These are phyloP conservation scores for Chaetomiaceae sp. DNA, from an alignment of 2,329 filamentous ascomycete species.

Conservation along the genomic window DNA sequence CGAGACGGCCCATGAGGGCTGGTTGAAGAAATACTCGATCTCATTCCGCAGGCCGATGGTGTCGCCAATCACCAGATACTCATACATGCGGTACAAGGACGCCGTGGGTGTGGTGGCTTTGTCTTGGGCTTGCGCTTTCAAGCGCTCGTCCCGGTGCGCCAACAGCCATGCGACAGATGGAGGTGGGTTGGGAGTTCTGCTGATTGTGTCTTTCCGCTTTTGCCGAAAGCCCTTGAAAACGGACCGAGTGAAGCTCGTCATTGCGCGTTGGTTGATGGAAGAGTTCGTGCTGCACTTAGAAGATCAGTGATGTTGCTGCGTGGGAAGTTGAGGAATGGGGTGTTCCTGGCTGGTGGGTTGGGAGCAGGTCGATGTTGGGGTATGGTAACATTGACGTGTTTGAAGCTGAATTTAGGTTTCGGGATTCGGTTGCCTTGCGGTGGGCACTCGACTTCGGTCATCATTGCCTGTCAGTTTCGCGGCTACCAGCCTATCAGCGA, in stretches of 20 bases:
- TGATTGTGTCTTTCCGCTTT: background rate
- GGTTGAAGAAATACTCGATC: constrained; percentile 15
- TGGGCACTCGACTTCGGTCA: too few relatives aligned
- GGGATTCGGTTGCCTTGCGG: too few relatives aligned
- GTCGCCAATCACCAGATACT: constrained; percentile 8
- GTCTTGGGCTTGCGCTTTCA: background rate
- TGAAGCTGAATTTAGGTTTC: too few relatives aligned
- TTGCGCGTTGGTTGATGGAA: too few relatives aligned
- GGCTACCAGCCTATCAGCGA: too few relatives aligned
- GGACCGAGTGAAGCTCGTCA: background rate
- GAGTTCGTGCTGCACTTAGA: too few relatives aligned
- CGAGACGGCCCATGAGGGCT: constrained; percentile 13
- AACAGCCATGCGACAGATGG: constrained; percentile 7
- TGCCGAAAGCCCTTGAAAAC: background rate
- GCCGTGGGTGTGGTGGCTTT: constrained; percentile 6
- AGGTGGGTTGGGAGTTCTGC: background rate
- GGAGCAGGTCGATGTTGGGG: too few relatives aligned
- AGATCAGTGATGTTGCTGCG: background rate
- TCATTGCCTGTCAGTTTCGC: too few relatives aligned
- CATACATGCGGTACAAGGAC: constrained; percentile 16
- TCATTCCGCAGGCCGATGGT: constrained; percentile 11
- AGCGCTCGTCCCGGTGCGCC: constrained; percentile 7
- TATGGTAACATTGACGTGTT: too few relatives aligned
- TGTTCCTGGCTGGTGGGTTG: too few relatives aligned
- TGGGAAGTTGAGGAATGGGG: too few relatives aligned